Percentiles rank a stretch among this genome's conserved stretches.
phyloP scores from a whole-genome alignment of 2,329 filamentous ascomycete species.

The Paecilomyces niveus region DNA sequence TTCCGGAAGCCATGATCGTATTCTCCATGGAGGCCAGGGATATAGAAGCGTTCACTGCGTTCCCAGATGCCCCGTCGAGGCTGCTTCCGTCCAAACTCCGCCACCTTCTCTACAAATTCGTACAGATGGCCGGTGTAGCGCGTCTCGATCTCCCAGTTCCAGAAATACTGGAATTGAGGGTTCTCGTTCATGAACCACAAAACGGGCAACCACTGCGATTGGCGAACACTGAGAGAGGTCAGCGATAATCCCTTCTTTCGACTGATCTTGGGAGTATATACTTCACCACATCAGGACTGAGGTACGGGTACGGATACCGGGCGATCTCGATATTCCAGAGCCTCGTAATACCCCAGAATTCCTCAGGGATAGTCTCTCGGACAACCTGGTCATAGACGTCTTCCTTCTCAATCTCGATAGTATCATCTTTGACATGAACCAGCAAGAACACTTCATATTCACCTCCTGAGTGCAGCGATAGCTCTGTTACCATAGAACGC shows the following conservation, averaged over 20 bases:
- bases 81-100: conserved; percentile 46
- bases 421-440: conserved; percentile 72
- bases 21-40: conserved; percentile 45
- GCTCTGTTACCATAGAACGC: conserved; percentile 74
- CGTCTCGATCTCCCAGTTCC: conserved; percentile 67
- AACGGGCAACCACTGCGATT: conserved; percentile 2
- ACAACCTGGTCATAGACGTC: conserved; percentile 3
- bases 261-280: background rate
- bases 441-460: conserved; percentile 80
- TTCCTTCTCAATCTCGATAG: conserved; percentile 55
- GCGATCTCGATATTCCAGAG: conserved; percentile 19
- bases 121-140: conserved; percentile 61
- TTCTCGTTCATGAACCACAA: conserved; percentile 24
- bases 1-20: conserved; percentile 26
- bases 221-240: conserved; percentile 4
- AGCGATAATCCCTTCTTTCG: background rate
- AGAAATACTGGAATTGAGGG: conserved; percentile 59
- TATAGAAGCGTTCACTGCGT: conserved; percentile 50
- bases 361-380: conserved; percentile 18
- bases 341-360: conserved; percentile 29
- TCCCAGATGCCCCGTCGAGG: conserved; percentile 55
- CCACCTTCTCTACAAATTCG: conserved; percentile 61
- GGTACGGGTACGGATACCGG: conserved; percentile 8
- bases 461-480: conserved; percentile 67
- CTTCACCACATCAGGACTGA: conserved; percentile 7